Percentiles rank a stretch among this genome's conserved stretches.
phyloP scores from a whole-genome alignment of 306 rosid genomes.

The Sicyos baderoa region DNA sequence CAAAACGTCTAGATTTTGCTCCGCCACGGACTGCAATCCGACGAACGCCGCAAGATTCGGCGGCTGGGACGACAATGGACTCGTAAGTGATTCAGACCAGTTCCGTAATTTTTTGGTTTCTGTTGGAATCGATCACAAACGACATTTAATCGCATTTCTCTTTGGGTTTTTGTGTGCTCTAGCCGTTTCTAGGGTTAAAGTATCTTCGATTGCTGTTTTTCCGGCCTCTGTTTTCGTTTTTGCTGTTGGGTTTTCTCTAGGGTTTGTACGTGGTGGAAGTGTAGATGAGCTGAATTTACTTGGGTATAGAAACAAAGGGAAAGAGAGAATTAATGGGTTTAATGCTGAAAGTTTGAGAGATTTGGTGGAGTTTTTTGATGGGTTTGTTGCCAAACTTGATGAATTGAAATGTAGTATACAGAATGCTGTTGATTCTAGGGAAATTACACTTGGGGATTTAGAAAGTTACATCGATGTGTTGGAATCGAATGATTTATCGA shows the following conservation, averaged over 20 bases:
- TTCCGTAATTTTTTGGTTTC: conserved; percentile 54
- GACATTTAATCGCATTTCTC: conserved; percentile 45
- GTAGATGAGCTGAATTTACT: conserved; percentile 31
- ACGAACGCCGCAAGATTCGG: conserved; percentile 41
- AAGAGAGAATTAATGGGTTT: conserved; percentile 38
- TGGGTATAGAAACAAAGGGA: conserved; percentile 45
- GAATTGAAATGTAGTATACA: conserved; percentile 44
- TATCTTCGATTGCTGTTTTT: conserved; percentile 62
- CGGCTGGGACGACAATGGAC: conserved; percentile 72
- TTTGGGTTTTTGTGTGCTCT: conserved; percentile 70
- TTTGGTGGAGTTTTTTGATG: conserved; percentile 46
- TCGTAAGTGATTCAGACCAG: conserved; percentile 28
- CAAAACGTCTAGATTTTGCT: conserved; percentile 24
- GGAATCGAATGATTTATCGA: conserved; percentile 35
- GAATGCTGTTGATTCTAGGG: conserved; percentile 47
- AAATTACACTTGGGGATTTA: conserved; percentile 47
- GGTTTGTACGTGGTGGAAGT: conserved; percentile 48
- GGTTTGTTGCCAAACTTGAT: conserved; percentile 37
- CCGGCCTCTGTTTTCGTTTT: conserved; percentile 71
- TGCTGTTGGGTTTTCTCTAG: conserved; percentile 59
- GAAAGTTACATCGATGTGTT: conserved; percentile 42
- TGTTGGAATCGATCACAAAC: conserved; percentile 56
- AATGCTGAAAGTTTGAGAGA: conserved; percentile 41
- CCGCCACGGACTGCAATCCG: conserved; percentile 30
- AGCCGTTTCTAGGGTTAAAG: conserved; percentile 74